Conservation (phyloP, 1,284 basidiomycete species). For the Flammula alnicola region DNA sequence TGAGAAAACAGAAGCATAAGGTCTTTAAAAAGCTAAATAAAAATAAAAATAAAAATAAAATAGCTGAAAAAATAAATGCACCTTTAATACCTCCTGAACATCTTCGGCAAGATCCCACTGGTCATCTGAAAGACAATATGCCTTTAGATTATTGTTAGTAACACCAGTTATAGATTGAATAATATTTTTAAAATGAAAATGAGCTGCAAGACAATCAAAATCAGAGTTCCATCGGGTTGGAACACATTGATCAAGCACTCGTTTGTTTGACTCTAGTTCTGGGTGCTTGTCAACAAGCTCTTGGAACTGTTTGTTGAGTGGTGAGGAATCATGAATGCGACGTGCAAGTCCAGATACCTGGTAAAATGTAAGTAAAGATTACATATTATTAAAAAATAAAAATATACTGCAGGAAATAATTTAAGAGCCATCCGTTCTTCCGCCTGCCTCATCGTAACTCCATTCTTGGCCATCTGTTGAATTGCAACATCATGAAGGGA, state of each 20-base stretch:
- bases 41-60: background rate
- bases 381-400: background rate
- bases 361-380: background rate
- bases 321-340: conserved; percentile 22
- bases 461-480: conserved; percentile 7
- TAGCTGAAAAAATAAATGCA: background rate
- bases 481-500: conserved; percentile 11
- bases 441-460: background rate
- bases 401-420: conserved; percentile 11
- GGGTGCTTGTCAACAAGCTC: conserved; percentile 7
- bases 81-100: too few relatives aligned
- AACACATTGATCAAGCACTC: conserved; percentile 14
- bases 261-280: conserved; percentile 10
- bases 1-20: conserved; percentile 22
- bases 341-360: conserved; percentile 17
- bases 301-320: conserved; percentile 19
- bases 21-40: conserved; percentile 20
- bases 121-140: conserved; percentile 14
- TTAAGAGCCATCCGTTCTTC: conserved; percentile 7
- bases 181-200: conserved; percentile 22
- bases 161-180: conserved; percentile 17
- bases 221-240: conserved; percentile 26
- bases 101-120: conserved; percentile 15
- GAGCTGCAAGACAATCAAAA: too few relatives aligned
- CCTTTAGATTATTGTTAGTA: conserved; percentile 11